Conservation (phyloP, 768 basidiomycete species). For the Calocera viscosa region DNA sequence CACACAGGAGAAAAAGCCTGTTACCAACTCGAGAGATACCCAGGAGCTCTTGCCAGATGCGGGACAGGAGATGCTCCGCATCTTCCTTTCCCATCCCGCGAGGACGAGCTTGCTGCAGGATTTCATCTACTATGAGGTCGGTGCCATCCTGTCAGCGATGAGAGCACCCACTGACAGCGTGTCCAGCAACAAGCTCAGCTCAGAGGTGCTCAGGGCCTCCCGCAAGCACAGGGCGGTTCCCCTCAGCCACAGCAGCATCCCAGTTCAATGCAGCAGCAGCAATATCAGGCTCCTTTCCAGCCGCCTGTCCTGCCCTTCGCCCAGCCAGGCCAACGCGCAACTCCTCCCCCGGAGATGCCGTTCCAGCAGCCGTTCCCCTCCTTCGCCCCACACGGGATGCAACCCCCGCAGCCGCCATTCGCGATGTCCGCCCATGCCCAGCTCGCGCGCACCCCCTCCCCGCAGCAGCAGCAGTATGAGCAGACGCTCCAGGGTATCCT, state of each 20-base stretch:
- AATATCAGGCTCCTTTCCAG: background rate
- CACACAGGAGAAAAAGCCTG: conserved; percentile 95
- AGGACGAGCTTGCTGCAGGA: conserved; percentile 89
- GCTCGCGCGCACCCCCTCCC: background rate
- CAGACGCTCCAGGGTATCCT: background rate
- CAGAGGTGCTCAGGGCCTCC: conserved; percentile 10
- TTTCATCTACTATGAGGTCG: conserved; percentile 81
- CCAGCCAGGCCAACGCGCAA: background rate
- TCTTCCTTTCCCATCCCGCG: conserved; percentile 86
- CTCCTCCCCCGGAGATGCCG: conserved; percentile 51
- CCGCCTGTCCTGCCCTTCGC: background rate
- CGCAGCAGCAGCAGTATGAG: background rate
- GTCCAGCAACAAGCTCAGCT: conserved; percentile 5
- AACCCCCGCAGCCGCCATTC: conserved; percentile 25
- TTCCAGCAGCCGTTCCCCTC: conserved; percentile 33
- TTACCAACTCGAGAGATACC: conserved; percentile 95
- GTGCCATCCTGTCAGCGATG: conserved; percentile 16
- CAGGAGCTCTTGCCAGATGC: conserved; percentile 94
- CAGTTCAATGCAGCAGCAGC: conserved; percentile 10
- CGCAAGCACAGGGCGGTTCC: background rate
- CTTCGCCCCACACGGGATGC: conserved; percentile 27
- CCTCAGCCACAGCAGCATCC: background rate
- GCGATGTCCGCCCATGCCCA: background rate
- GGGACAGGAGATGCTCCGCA: conserved; percentile 90
- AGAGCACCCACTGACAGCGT: background rate